A percentile compares a stretch with the other conserved stretches of the same genome.
These are phyloP conservation scores for Vitis hybrid DNA, from an alignment of 177 flowering plant species.

Conservation along the genomic window DNA sequence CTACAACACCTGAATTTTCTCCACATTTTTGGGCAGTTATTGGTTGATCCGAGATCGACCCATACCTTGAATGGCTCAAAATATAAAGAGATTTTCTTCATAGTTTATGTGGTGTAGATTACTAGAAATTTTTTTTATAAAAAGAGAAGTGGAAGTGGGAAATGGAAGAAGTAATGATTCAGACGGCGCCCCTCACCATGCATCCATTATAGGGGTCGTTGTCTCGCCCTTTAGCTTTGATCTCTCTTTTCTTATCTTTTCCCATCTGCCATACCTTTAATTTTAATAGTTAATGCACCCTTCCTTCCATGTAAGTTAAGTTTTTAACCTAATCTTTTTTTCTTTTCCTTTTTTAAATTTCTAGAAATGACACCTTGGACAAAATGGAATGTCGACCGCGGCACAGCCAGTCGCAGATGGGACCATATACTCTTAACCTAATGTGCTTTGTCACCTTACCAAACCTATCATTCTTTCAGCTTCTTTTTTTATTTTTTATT, in stretches of 20 bases:
- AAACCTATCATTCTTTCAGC: too few relatives aligned
- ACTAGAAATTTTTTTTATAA: neutral
- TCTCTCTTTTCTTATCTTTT: neutral
- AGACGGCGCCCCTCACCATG: conserved; percentile 10
- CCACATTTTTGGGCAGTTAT: neutral
- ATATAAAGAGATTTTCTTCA: neutral
- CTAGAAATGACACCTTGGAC: too few relatives aligned
- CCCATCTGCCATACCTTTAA: too few relatives aligned
- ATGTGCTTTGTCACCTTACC: too few relatives aligned
- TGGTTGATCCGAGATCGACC: neutral
- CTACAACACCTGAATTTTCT: neutral
- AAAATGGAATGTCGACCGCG: too few relatives aligned
- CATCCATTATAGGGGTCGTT: conserved; percentile 4
- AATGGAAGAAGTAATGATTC: conserved; percentile 7
- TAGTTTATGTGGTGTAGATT: conserved; percentile 1
- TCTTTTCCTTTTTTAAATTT: too few relatives aligned
- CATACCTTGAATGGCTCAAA: neutral
- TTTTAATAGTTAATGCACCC: too few relatives aligned
- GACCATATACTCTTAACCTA: too few relatives aligned
- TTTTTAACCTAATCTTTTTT: too few relatives aligned
- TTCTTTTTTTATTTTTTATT: too few relatives aligned
- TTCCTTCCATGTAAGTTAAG: too few relatives aligned
- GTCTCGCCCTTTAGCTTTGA: neutral
- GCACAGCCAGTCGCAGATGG: too few relatives aligned
- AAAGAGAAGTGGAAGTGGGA: neutral